Evolutionary conservation across 108 stramenopile genomes (phyloP), one percentile per base, ranked within the genome.

Genomic region (Aurantiochytrium sp.): DNA sequence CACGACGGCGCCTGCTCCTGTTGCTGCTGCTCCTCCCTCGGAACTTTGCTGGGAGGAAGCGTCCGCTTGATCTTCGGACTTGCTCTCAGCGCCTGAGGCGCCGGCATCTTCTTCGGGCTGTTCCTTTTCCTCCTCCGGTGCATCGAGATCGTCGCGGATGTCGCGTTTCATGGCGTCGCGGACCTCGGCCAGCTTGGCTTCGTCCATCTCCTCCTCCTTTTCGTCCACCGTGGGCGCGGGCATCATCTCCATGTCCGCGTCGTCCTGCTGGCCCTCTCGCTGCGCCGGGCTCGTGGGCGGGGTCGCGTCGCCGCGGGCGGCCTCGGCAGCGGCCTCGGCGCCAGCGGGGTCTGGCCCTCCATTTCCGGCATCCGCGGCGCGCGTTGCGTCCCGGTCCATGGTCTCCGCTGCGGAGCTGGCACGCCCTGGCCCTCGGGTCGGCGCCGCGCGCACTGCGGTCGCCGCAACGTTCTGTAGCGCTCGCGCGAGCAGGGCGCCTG

Each of bases 151-250:
- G 51, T 83, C 76, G 51, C 76, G 76, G 28, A 83, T 83, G 23
- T 83, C 76, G n/a, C 23, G 12, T 45, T 83, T 83, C 76, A 83
- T 83, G 49, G 76, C 76, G 45, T 83, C 76, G 51, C 76, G 76
- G 6, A 83, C 51, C 4, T 53, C 51, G 23, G 45, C 76, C 19
- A 83, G 45, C 76, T 83, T 83, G 76, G 49, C 51, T 4, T 83
- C 76, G 51, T 83, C 76, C 49, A 83, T 47, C 49, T 53, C 76
- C 51, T 83, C 76, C 76, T 83, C 76, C 76, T 53, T 53, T 2
- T 83, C 76, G 25, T 83, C 76, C 76, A 83, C 76, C n/a, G 16
- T 18, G 23, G 76, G 76, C 51, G 45, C 49, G 6, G 76, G 18
- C 76, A 83, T 47, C 76, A 83, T 35, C 49, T 83, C 76, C 14